Evolutionary conservation across 2,329 filamentous ascomycete genomes (phyloP), one percentile per base, ranked within the genome.

Genomic region (Fusarium xylarioides): DNA sequence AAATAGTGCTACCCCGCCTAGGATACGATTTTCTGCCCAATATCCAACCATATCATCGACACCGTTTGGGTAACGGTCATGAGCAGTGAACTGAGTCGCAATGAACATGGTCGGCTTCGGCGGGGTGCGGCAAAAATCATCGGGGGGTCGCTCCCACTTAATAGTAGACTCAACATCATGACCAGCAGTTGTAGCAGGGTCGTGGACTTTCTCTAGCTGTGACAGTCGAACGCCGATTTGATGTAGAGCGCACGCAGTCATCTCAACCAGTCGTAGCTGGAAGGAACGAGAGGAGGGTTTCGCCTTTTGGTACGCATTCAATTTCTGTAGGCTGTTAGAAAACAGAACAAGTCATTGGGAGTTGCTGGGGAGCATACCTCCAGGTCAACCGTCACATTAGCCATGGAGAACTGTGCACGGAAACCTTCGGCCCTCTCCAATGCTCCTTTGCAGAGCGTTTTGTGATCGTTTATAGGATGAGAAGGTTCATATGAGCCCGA

Each of bases 1-100:
- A 35, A 71, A 69, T 1, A 69, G 43, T 30, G 44, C n/a, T 21
- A 66, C 66, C 1, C 68, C 65, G 10, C 68, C 68, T 6, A 69
- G 60, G n/a, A 71, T 35, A 12, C 65, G 66, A 32, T 71, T 62
- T 2, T 71, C 65, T n/a, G 50, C 60, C 68, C 52, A 69, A 16
- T 71, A 71, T 6, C 68, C 60, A 28, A 58, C 66, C 4, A 69
- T 64, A 5, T 69, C 60, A 7, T 53, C 26, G 2, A 70, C 35
- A 11, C 64, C 59, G 9, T 68, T 62, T 10, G 68, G 65, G 32
- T 68, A 70, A 16, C 56, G 21, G 18, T 54, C 65, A 18, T 40
- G 32, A 18, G 63, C 65, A 11, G 56, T 37, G 19, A 68, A 70
- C 6, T 56, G 52, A 12, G 58, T 52, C 5, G 64, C 59, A 19